Evolutionary conservation across 1,284 basidiomycete genomes (phyloP), one percentile per base, ranked within the genome.

Genomic region (Filobasidium uniguttulatum): DNA sequence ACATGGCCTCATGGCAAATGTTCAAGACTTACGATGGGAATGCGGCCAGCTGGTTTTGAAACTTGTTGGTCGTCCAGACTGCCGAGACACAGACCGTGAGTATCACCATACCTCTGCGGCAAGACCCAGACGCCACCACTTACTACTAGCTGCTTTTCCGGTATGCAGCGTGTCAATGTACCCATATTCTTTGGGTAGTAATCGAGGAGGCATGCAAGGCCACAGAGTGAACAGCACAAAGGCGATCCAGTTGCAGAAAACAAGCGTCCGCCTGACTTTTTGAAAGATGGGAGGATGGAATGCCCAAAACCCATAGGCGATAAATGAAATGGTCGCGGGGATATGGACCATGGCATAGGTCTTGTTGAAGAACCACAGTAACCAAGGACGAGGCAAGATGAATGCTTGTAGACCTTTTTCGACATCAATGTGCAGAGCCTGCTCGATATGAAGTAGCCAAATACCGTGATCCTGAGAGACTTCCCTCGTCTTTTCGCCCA

Each of bases 291-390:
- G 51, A 8, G 64, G 56, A 8, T 56, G 57, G 44, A 65, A 65
- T 35, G 59, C 57, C 38, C 52, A 52, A 46, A 63, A 68, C 14
- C 62, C 60, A 49, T 65, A 67, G 19, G 52, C 63, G 52, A 68
- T 61, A 57, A 65, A 68, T 29, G 59, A 56, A 52, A 68, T 67
- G 5, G 65, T 68, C 3, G 65, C 66, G 17, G 66, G 66, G 36
- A 68, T 67, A 50, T 67, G 65, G 23, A 68, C 63, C 62, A 66
- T 66, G 17, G 66, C 63, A 56, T 68, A 68, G 23, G 64, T 64
- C 62, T 63, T 65, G 58, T 68, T 68, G 54, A 65, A 61, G 36
- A 64, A 61, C 34, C 53, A 49, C 20, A 68, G 55, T 8, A 62
- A 35, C 46, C 52, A 55, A 8, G 60, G 46, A 23, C 52, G 49